Base-by-base conservation (phyloP, 345 rosid genomes). In the Bruguiera gymnorhiza region DNA sequence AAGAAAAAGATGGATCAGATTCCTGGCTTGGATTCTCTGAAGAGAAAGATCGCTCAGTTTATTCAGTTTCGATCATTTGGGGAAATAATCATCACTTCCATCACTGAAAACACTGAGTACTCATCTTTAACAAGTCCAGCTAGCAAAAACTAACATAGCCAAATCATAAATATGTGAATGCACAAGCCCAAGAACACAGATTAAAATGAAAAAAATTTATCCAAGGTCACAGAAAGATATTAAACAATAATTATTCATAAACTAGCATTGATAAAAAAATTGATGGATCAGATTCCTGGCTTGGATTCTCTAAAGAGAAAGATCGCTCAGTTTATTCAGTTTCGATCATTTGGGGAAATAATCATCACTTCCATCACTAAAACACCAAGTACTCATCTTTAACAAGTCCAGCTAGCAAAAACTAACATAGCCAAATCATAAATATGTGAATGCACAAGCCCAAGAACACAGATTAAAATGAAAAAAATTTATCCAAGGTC, bases 41-140 rank as follows among this genome's bases (percentile, higher is more conserved):
- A 53, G 54, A 70, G 72, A 69, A n/a, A 48, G 46, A 60, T 59
- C 8, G n/a, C 67, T 30, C 52, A 70, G 48, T 61, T 50, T 61
- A 62, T 53, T 63, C 62, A 54, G 53, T 20, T 18, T 51, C 32
- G 60, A 70, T 34, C 60, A 70, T 61, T 50, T 61, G 61, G 67
- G 53, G 67, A 70, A 59, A 61, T 30, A 50, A 70, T 31, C 66
- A 70, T 51, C 59, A 51, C 24, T 16, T 60, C 60, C 67, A 62
- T 70, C 30, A 3, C 15, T 43, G 24, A 43, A 43, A 2, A 43
- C 48, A 43, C 15, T 0, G 18, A 43, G 18, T 3, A 8, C 13
- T 37, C 46, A 37, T 37, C 46, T 37, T 37, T 10, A 37, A 8
- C 1, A 1, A 37, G 15, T 9, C 13, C 46, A 23, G 24, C 24